Base-by-base conservation (phyloP, 352 stramenopile species). In the Phytopythium oedochilum region DNA sequence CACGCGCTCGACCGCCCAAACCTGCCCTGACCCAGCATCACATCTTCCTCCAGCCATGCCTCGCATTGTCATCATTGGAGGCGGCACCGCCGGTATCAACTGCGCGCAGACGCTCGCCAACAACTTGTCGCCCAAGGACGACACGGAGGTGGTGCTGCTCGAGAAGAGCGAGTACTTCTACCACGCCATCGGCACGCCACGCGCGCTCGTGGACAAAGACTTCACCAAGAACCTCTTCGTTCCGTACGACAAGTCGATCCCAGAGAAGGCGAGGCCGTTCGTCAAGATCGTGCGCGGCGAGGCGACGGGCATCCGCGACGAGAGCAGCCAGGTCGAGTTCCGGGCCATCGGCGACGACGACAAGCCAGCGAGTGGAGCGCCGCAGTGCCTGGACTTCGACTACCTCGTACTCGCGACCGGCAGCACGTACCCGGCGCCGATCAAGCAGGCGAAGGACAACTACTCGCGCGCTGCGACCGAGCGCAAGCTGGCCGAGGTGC, bases 31-130 rank as follows among this genome's bases (percentile, higher is more conserved):
- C n/a, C n/a, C n/a, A n/a, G n/a, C n/a, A n/a, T n/a, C n/a, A n/a
- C n/a, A n/a, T n/a, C n/a, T n/a, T n/a, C n/a, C n/a, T n/a, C n/a
- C n/a, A n/a, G 40, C 5, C 44, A 75, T 78, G 70, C 60, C 64
- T 59, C 68, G 68, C 23, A 71, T 85, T 28, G 61, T 86, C 35
- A 78, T 86, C 61, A 51, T 86, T 34, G 75, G 75, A 36, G 75
- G 67, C 31, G 75, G 75, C 26, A 54, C 61, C 8, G 73, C 71
- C 7, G 75, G 75, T 23, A 73, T 86, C 43, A 58, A 59, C 31
- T 63, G 61, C 25, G 69, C 64, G 8, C 73, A 84, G 58, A 45
- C 52, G 25, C 64, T 86, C 12, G 71, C 66, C 17, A 48, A 45
- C n/a, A 26, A 61, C 5, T 61, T 85, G 39, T 66, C 53, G 14